Evolutionary conservation across 2,329 filamentous ascomycete genomes (phyloP).

Genomic region (Plectosphaerella sp.): DNA sequence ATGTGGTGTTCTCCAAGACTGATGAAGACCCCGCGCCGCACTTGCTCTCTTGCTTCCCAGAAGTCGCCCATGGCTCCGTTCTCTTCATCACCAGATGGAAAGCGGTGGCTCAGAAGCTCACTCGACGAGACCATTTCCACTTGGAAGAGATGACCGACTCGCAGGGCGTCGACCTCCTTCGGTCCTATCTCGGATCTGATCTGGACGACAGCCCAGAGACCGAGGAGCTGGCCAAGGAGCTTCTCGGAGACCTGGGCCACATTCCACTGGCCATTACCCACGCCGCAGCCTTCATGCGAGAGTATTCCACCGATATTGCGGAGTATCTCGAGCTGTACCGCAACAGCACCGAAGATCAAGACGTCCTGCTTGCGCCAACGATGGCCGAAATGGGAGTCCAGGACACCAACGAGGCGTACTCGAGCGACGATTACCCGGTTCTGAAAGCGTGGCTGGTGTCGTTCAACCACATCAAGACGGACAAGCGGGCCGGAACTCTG

Average conservation of each 20-base stretch:
- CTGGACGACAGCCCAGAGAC: not conserved
- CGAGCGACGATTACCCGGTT: not conserved
- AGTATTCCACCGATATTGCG: not conserved
- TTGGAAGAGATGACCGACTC: not conserved
- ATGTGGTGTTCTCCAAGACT: not conserved
- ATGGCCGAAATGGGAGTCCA: not conserved
- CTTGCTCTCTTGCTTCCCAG: not conserved
- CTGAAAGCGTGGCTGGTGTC: not conserved
- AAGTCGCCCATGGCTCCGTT: not conserved
- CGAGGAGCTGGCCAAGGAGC: not conserved
- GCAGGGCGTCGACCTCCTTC: not conserved
- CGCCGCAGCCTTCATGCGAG: not conserved
- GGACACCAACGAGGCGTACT: not conserved
- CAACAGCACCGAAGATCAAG: not conserved
- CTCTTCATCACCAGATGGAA: slow-evolving; percentile 1
- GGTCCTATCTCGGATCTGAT: not conserved
- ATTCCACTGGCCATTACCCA: not conserved
- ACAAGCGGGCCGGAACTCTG: not conserved
- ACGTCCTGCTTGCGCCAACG: not conserved
- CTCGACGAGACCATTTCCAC: not conserved
- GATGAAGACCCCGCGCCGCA: not conserved
- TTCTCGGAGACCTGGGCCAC: not conserved
- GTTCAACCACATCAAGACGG: not conserved
- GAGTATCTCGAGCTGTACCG: slow-evolving; percentile 1
- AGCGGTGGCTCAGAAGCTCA: slow-evolving; percentile 1